Base-by-base conservation (phyloP, 2,329 filamentous ascomycete genomes). In the Monosporascus ibericus region DNA sequence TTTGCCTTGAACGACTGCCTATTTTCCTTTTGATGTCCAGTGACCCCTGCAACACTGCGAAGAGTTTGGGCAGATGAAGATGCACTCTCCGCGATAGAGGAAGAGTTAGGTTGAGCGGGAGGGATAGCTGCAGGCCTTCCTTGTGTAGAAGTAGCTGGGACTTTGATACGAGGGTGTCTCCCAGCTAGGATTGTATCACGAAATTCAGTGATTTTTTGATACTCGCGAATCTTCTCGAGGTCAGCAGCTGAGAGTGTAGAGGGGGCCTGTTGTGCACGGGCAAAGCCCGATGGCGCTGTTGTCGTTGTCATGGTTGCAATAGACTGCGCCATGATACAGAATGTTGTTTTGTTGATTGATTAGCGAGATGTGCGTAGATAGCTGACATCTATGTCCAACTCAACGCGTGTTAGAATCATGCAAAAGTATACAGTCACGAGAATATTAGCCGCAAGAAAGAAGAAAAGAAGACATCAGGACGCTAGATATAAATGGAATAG, bases 151-250 rank as follows among this genome's bases (percentile, higher is more conserved):
- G 30, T 34, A 34, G 71, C 61, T 53, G 78, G 76, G 36, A 77
- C 67, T 66, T 82, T 85, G 70, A 86, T 78, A 62, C 73, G 78
- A 48, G 82, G 78, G 65, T 92, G 87, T 62, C 79, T 84, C 65
- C 92, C 91, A 68, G 88, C 82, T 66, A 94, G 77, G 62, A 97
- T 81, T 61, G 85, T 79, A 75, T 96, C 88, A 70, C 85, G 86
- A 70, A 97, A 85, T 61, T 78, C 82, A 65, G 95, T 69, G 64
- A 97, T 88, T 72, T 86, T 90, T 66, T 87, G 81, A 75, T 90
- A 94, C 71, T 92, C 83, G 63, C 76, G 70, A 48, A 86, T 71
- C 65, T 86, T 82, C 63, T 78, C 74, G 53, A 76, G 67, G 59
- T 82, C 77, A 57, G 60, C 52, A 51, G 58, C 48, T 46, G 60